These are phyloP conservation scores for Tetrapisispora taiwanensis DNA, from an alignment of 805 yeast genomes.

Conservation along the genomic window DNA sequence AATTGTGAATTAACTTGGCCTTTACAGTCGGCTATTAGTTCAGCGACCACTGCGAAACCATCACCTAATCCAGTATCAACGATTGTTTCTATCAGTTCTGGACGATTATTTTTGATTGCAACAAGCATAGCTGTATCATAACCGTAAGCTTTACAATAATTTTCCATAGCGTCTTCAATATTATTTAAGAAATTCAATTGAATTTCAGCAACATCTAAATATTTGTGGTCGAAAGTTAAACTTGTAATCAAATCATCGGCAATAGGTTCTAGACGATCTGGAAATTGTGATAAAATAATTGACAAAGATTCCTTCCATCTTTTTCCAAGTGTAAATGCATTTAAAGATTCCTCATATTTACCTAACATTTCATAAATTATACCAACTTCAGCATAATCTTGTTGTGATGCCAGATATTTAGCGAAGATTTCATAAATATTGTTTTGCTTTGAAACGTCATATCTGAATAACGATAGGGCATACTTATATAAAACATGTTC, in stretches of 20 bases:
- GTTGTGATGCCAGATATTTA: constrained; percentile 42
- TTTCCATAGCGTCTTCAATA: constrained; percentile 49
- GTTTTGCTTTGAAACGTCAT: constrained; percentile 45
- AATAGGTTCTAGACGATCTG: constrained; percentile 33
- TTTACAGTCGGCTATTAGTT: constrained; percentile 85
- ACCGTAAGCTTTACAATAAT: constrained; percentile 63
- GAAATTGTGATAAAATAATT: constrained; percentile 37
- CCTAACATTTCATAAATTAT: constrained; percentile 62
- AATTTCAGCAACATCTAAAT: constrained; percentile 72
- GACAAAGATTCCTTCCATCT: constrained; percentile 81
- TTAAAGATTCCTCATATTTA: constrained; percentile 49
- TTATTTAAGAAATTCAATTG: constrained; percentile 53
- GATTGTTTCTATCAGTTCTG: constrained; percentile 43
- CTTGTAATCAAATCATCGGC: constrained; percentile 52
- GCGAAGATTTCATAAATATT: constrained; percentile 55
- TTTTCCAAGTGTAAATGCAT: constrained; percentile 56
- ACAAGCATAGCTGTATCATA: constrained; percentile 70
- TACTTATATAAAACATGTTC: constrained; percentile 58
- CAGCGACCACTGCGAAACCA: constrained; percentile 80
- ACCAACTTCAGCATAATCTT: constrained; percentile 66
- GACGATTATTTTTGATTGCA: constrained; percentile 36
- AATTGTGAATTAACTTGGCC: constrained; percentile 78
- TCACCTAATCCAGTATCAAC: constrained; percentile 73
- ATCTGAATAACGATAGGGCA: constrained; percentile 55
- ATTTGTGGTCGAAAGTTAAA: constrained; percentile 59